Conservation (phyloP, 2,329 filamentous ascomycete species). For the Neofusicoccum cordaticola region DNA sequence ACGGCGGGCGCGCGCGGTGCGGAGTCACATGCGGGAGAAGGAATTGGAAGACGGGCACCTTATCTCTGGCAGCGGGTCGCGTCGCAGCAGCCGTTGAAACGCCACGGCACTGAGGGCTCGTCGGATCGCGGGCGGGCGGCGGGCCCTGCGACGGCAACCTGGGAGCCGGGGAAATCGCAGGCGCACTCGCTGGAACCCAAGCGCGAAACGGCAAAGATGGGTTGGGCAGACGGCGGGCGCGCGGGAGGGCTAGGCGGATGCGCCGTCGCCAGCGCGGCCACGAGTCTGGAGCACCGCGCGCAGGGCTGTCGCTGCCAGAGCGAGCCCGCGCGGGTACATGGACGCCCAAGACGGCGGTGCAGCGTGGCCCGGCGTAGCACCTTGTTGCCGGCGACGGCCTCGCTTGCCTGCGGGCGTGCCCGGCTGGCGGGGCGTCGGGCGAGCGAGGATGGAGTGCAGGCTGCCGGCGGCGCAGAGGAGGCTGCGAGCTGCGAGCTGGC, state of each 20-base stretch:
- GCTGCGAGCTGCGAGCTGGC: background rate
- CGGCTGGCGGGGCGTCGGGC: background rate
- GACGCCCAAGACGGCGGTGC: background rate
- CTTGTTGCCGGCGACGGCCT: too few species aligned
- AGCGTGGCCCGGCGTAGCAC: background rate
- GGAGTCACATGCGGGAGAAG: slow-evolving; percentile 1
- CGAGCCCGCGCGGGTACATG: too few species aligned
- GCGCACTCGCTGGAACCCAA: background rate
- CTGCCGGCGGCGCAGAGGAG: background rate
- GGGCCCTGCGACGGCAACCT: slow-evolving; percentile 3
- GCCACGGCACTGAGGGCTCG: background rate
- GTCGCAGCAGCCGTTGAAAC: slow-evolving; percentile 1
- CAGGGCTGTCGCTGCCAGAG: slow-evolving; percentile 4
- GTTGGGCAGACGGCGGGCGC: slow-evolving; percentile 11
- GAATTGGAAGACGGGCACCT: background rate
- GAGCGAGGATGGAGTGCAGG: background rate
- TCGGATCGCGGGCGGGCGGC: background rate
- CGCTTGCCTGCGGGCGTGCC: too few species aligned
- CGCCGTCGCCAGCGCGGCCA: background rate
- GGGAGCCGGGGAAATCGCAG: background rate
- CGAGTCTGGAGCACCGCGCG: background rate
- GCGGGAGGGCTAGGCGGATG: slow-evolving; percentile 3
- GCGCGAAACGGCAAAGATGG: background rate
- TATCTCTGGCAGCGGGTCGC: background rate
- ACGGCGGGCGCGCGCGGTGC: background rate